A percentile compares a stretch with the other conserved stretches of the same genome.
Conservation (phyloP, 768 basidiomycete genomes). For the Psilocybe tampanensis region DNA sequence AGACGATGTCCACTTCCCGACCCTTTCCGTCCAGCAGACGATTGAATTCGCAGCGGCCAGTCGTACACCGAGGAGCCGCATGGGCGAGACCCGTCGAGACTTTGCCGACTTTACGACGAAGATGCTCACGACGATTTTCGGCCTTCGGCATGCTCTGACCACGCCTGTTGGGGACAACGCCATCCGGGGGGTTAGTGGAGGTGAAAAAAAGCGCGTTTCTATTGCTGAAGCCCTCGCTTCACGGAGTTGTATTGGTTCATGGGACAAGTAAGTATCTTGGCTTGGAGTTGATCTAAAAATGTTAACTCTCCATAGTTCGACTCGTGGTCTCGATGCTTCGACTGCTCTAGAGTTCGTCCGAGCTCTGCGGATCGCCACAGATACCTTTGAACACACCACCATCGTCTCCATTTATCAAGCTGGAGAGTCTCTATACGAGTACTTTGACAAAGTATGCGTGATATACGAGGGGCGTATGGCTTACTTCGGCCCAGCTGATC, state of each 20-base stretch:
- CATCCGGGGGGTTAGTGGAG: slow-evolving; percentile 73
- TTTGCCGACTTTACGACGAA: slow-evolving; percentile 49
- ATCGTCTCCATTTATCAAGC: slow-evolving; percentile 89
- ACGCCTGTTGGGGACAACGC: slow-evolving; percentile 80
- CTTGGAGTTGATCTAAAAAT: too few relatives aligned
- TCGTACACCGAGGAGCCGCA: slow-evolving; percentile 62
- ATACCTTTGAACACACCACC: slow-evolving; percentile 54
- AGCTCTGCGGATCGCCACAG: slow-evolving; percentile 65
- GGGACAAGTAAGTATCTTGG: slow-evolving; percentile 62
- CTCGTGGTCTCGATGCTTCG: slow-evolving; percentile 65
- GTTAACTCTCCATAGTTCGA: slow-evolving; percentile 62
- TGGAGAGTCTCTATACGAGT: slow-evolving; percentile 62
- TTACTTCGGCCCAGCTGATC: slow-evolving; percentile 69
- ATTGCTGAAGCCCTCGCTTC: slow-evolving; percentile 68
- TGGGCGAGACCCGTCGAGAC: slow-evolving; percentile 40
- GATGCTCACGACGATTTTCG: slow-evolving; percentile 69
- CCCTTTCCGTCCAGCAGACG: slow-evolving; percentile 79
- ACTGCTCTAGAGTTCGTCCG: slow-evolving; percentile 76
- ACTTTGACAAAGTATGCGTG: slow-evolving; percentile 83
- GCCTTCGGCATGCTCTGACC: slow-evolving; percentile 69
- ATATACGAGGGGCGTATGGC: slow-evolving; percentile 75
- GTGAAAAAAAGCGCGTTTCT: slow-evolving; percentile 81
- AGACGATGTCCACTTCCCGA: slow-evolving; percentile 87
- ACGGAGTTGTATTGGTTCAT: slow-evolving; percentile 56
- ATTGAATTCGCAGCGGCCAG: slow-evolving; percentile 69